Percentiles rank a stretch among this genome's conserved stretches.
Conservation (phyloP, 495 filamentous ascomycete species). For the Hypoxylon lienhwacheense region DNA sequence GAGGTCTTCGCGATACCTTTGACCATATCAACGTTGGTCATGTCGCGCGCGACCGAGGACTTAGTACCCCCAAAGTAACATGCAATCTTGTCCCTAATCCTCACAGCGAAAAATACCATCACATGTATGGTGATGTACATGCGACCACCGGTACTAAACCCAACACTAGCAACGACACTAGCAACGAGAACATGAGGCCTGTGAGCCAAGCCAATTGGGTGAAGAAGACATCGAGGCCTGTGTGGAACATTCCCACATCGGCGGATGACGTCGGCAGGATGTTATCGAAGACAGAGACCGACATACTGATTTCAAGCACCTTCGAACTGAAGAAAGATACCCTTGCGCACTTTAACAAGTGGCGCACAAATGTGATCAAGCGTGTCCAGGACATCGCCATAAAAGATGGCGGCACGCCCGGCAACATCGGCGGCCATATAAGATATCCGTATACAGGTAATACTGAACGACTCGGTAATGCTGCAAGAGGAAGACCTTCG, state of each 20-base stretch:
- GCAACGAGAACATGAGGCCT: slow-evolving; percentile 18
- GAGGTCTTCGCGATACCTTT: slow-evolving; percentile 50
- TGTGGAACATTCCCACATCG: slow-evolving; percentile 23
- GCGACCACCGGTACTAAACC: background rate
- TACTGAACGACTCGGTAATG: slow-evolving; percentile 23
- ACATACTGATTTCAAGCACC: slow-evolving; percentile 38
- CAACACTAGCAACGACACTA: background rate
- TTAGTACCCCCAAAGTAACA: slow-evolving; percentile 22
- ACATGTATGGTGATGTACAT: slow-evolving; percentile 17
- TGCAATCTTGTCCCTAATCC: slow-evolving; percentile 30
- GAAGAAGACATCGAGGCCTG: background rate
- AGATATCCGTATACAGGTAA: slow-evolving; percentile 29
- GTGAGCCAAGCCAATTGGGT: background rate
- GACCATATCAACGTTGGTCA: slow-evolving; percentile 38
- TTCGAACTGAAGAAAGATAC: slow-evolving; percentile 49
- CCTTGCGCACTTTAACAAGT: slow-evolving; percentile 48
- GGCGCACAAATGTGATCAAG: slow-evolving; percentile 44
- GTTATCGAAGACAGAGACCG: slow-evolving; percentile 30
- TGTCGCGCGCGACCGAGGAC: slow-evolving; percentile 24
- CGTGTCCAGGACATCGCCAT: slow-evolving; percentile 48
- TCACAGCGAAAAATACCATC: slow-evolving; percentile 30
- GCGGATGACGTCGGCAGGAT: slow-evolving; percentile 14
- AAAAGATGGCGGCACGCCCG: slow-evolving; percentile 34
- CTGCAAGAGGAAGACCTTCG: slow-evolving; percentile 28
- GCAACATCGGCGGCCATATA: slow-evolving; percentile 23